Conservation (phyloP, 2,329 filamentous ascomycete species). For the Clonostachys solani region DNA sequence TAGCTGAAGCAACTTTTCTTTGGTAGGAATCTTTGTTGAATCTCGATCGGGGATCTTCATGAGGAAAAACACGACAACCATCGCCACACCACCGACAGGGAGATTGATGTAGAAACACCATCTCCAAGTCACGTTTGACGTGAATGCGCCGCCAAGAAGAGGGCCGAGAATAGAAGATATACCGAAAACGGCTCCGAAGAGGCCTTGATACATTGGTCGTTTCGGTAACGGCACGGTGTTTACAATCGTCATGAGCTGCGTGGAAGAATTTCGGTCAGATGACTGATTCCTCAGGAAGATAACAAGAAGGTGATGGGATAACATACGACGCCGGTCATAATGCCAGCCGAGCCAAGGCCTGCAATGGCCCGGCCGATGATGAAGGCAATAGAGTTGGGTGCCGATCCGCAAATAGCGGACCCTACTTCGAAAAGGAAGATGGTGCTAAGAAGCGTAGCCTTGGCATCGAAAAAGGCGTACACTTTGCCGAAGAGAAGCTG, state of each 20-base stretch:
- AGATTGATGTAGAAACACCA: constrained; percentile 15
- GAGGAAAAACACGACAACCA: constrained; percentile 1
- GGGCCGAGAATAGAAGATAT: constrained; percentile 20
- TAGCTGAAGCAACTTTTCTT: constrained; percentile 18
- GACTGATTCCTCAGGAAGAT: constrained; percentile 16
- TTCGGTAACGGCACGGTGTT: not conserved
- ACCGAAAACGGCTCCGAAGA: constrained; percentile 24
- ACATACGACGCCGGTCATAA: constrained; percentile 49
- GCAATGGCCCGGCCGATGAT: constrained; percentile 26
- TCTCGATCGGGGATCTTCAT: not conserved
- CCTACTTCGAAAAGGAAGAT: constrained; percentile 15
- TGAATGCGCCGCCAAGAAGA: constrained; percentile 17
- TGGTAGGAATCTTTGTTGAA: constrained; percentile 13
- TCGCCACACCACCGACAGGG: constrained; percentile 5
- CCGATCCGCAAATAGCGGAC: constrained; percentile 18
- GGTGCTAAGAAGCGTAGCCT: constrained; percentile 18
- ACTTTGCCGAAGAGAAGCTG: constrained; percentile 46
- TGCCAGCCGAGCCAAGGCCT: constrained; percentile 27
- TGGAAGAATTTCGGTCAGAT: not conserved
- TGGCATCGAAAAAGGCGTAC: constrained; percentile 38
- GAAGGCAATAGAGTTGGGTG: constrained; percentile 18
- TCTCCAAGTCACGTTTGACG: constrained; percentile 6
- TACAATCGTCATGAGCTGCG: not conserved
- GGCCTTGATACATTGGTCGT: constrained; percentile 39
- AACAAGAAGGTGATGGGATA: constrained; percentile 30